Percentiles rank a stretch among this genome's conserved stretches.
Evolutionary conservation across 2,329 filamentous ascomycete species (phyloP).

Genomic region (Penicillium sp.): DNA sequence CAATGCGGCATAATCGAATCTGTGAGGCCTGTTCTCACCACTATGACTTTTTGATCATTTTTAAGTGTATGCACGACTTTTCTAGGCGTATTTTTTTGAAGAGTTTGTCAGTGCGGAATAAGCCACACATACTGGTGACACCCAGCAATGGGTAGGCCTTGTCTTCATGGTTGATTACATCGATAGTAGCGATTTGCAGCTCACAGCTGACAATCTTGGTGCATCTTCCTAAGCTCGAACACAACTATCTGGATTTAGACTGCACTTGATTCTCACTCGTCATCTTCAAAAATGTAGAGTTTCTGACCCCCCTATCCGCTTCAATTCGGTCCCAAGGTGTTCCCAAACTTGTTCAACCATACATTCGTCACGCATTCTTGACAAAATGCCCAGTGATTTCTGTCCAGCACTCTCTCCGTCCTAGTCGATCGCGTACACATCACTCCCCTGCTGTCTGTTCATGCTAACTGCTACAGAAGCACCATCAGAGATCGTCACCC

Average conservation of each 20-base stretch:
- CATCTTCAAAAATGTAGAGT: neutral
- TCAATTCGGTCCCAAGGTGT: conserved; percentile 28
- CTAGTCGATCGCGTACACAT: conserved; percentile 29
- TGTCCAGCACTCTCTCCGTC: conserved; percentile 16
- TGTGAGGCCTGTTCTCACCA: too few species aligned
- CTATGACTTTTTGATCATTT: too few species aligned
- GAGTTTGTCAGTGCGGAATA: too few species aligned
- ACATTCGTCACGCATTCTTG: conserved; percentile 26
- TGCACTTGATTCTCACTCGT: too few species aligned
- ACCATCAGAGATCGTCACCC: conserved; percentile 16
- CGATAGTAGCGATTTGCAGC: neutral
- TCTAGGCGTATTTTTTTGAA: too few species aligned
- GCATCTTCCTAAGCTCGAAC: neutral
- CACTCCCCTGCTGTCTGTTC: conserved; percentile 29
- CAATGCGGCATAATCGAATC: too few species aligned
- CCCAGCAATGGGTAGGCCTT: neutral
- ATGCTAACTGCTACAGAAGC: conserved; percentile 18
- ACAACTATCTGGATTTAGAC: neutral
- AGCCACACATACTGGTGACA: too few species aligned
- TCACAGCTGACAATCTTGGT: neutral
- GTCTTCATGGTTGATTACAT: too few species aligned
- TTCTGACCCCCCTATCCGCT: conserved; percentile 8
- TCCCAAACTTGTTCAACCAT: conserved; percentile 32
- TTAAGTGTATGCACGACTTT: too few species aligned
- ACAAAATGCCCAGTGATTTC: conserved; percentile 23